Conservation (phyloP, 345 rosid species). For the Draba incana region DNA sequence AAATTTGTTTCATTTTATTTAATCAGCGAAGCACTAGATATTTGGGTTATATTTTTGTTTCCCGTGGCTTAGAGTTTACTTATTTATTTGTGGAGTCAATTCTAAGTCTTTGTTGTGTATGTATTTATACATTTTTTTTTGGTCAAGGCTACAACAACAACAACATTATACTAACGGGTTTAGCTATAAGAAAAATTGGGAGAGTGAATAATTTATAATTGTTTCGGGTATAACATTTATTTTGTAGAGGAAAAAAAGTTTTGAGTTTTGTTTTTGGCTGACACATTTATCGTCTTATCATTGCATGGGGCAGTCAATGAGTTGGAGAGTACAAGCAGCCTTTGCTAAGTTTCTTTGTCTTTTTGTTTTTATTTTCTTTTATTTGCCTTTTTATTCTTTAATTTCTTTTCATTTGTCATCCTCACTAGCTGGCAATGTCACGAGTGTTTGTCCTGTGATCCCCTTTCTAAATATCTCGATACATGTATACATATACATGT, state of each 20-base stretch:
- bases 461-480: constrained; percentile 42
- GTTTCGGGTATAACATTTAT: background rate
- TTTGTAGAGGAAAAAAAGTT: constrained; percentile 1
- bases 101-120: constrained; percentile 6
- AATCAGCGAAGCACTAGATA: background rate
- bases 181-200: background rate
- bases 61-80: background rate
- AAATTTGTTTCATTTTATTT: background rate
- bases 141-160: constrained; percentile 14
- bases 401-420: constrained; percentile 46
- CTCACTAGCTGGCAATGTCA: constrained; percentile 50
- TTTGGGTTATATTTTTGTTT: background rate
- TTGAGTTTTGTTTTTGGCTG: constrained; percentile 42
- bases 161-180: too few species aligned
- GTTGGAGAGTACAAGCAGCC: constrained; percentile 48
- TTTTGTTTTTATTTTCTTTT: constrained; percentile 48
- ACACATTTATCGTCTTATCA: constrained; percentile 53
- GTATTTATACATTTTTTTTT: background rate
- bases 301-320: constrained; percentile 49
- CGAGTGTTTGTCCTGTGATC: constrained; percentile 51
- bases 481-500: constrained; percentile 27
- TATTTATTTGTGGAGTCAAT: constrained; percentile 24
- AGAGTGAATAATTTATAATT: constrained; percentile 22
- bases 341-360: constrained; percentile 46
- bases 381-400: constrained; percentile 43